A percentile compares a stretch with the other conserved stretches of the same genome.
These are phyloP conservation scores for Pythium aristosporum DNA, from an alignment of 352 stramenopile genomes.

Conservation along the genomic window DNA sequence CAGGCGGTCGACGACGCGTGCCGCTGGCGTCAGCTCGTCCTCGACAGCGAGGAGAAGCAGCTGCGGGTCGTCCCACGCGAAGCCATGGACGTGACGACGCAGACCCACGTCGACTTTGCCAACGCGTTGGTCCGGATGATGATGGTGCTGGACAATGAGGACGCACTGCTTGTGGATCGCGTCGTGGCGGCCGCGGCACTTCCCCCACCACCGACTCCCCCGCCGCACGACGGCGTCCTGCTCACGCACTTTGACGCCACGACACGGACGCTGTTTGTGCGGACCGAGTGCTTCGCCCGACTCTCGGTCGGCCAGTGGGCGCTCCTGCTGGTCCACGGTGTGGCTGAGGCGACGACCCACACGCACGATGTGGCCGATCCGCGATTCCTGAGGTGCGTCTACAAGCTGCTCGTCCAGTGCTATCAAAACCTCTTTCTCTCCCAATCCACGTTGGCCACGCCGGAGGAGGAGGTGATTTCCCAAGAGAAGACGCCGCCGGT, in stretches of 20 bases:
- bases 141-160: background rate
- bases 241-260: slow-evolving; percentile 22
- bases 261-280: slow-evolving; percentile 37
- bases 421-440: slow-evolving; percentile 59
- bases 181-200: slow-evolving; percentile 10
- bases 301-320: slow-evolving; percentile 53
- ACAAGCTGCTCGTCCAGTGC: slow-evolving; percentile 51
- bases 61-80: slow-evolving; percentile 3
- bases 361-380: slow-evolving; percentile 46
- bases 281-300: slow-evolving; percentile 30
- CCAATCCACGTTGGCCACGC: slow-evolving; percentile 1
- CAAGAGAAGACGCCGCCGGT: too few species aligned
- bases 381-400: slow-evolving; percentile 48
- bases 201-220: background rate
- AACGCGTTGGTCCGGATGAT: slow-evolving; percentile 14
- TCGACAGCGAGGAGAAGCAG: background rate
- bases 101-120: slow-evolving; percentile 6
- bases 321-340: slow-evolving; percentile 53
- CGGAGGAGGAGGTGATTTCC: too few species aligned
- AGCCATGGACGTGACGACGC: background rate
- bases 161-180: background rate
- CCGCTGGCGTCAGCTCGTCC: slow-evolving; percentile 2
- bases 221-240: background rate
- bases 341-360: slow-evolving; percentile 33
- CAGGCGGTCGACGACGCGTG: slow-evolving; percentile 19